These are phyloP conservation scores for Colletotrichum gigasporum DNA, from an alignment of 2,329 filamentous ascomycete species.

Conservation along the genomic window DNA sequence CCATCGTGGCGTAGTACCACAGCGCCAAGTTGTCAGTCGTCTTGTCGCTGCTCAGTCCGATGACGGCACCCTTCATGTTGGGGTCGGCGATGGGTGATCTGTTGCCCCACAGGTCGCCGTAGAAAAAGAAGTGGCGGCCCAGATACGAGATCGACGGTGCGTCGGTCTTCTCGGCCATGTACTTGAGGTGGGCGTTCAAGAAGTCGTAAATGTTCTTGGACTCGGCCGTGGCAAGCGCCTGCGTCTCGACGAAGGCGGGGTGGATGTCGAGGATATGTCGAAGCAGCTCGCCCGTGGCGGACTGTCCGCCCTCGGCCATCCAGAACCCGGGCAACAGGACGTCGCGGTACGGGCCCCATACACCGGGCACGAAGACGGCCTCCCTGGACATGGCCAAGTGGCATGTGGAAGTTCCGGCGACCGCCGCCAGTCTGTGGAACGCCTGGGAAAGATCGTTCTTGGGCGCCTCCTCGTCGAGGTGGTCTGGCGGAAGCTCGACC, in stretches of 20 bases:
- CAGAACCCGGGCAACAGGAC: conserved; percentile 91
- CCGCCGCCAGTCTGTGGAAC: conserved; percentile 90
- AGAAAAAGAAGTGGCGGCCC: conserved; percentile 96
- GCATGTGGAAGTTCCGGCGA: conserved; percentile 96
- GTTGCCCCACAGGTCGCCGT: conserved; percentile 97
- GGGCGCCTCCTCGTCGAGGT: conserved; percentile 72
- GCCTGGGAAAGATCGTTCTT: conserved; percentile 92
- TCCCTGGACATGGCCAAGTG: conserved; percentile 95
- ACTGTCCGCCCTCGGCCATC: conserved; percentile 98
- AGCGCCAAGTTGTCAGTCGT: conserved; percentile 87
- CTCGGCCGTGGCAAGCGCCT: conserved; percentile 81
- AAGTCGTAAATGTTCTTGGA: conserved; percentile 95
- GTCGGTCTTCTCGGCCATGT: conserved; percentile 73
- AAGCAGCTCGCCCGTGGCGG: conserved; percentile 92
- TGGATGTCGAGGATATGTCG: conserved; percentile 97
- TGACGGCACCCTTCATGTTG: conserved; percentile 89
- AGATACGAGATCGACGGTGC: conserved; percentile 87
- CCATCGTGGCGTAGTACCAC: conserved; percentile 95
- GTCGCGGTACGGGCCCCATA: conserved; percentile 97
- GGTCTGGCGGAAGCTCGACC: conserved; percentile 67
- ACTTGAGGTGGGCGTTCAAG: conserved; percentile 85
- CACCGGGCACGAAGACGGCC: conserved; percentile 91
- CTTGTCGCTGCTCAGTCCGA: conserved; percentile 88
- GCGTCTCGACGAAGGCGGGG: conserved; percentile 84
- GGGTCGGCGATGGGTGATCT: conserved; percentile 92